Base-by-base conservation (phyloP, 2,329 filamentous ascomycete genomes). In the Curvularia sp. region DNA sequence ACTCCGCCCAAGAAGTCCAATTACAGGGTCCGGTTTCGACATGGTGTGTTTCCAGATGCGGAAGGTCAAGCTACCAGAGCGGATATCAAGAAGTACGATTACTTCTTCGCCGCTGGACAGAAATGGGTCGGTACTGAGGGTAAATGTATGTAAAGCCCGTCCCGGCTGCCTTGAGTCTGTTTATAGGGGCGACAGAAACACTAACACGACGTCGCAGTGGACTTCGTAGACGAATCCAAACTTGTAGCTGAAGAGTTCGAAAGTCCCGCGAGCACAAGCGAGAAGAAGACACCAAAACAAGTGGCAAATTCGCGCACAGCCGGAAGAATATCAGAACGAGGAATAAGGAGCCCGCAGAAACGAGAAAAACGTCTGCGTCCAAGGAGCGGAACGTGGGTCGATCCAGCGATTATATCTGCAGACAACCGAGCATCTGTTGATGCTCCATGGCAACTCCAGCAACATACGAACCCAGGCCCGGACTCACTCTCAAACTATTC, bases 41-140 rank as follows among this genome's bases (percentile, higher is more conserved):
- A 68, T 50, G 62, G 65, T 6, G 64, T 68, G 1, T 68, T 59
- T 57, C 64, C 65, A 3, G 48, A 63, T 42, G 33, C 43, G 24
- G 66, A 63, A 47, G 53, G 51, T 5, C 35, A 60, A 44, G 67
- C 61, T n/a, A 67, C 59, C 4, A 53, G 64, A 39, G 64, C 59
- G 4, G 64, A 68, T 46, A 66, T 67, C 28, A 70, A 70, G 38
- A 68, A 68, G 49, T 70, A 70, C 50, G 64, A 67, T 56, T 68
- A 60, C 57, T 70, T 68, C 53, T 68, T 70, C 53, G 60, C 61
- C 4, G 46, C 48, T 8, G 60, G 38, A 15, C 61, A 68, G 44
- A 57, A 26, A 9, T 68, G 66, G 63, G 60, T 68, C 26, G 57
- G 48, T 39, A 62, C 57, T 18, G 55, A 53, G 7, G 57, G 50